Evolutionary conservation across 768 basidiomycete genomes (phyloP).

Genomic region (Cubamyces lactineus): DNA sequence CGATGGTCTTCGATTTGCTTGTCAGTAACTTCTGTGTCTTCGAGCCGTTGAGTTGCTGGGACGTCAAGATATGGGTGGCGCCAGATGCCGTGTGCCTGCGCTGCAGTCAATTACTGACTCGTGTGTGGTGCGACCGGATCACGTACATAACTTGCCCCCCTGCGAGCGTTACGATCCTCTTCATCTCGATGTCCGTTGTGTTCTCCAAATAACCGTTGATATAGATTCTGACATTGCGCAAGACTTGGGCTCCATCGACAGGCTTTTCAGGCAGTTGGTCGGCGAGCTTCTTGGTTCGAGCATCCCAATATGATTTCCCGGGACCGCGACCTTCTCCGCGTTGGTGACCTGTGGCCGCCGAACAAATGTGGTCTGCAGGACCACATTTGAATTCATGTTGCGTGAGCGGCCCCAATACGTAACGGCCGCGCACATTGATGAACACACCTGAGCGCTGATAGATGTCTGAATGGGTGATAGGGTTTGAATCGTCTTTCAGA

Average conservation of each 20-base stretch:
- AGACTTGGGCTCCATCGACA: constrained; percentile 21
- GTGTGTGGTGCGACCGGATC: constrained; percentile 12
- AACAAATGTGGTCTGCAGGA: constrained; percentile 57
- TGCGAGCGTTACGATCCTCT: constrained; percentile 60
- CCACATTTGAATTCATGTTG: neutral
- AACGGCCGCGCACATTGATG: neutral
- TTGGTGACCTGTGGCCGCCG: constrained; percentile 53
- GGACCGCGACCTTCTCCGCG: constrained; percentile 31
- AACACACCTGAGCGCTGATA: constrained; percentile 59
- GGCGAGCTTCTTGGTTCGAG: constrained; percentile 33
- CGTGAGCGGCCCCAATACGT: neutral
- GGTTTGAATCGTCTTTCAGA: constrained; percentile 66
- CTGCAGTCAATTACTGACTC: neutral
- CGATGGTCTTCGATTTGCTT: constrained; percentile 48
- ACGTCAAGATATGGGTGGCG: constrained; percentile 81
- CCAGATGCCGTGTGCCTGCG: constrained; percentile 56
- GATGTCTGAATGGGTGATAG: constrained; percentile 76
- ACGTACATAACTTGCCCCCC: constrained; percentile 68
- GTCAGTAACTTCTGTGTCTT: constrained; percentile 71
- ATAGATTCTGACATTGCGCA: constrained; percentile 57
- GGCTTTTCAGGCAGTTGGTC: constrained; percentile 30
- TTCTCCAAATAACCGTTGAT: constrained; percentile 70
- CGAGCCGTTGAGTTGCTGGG: constrained; percentile 66
- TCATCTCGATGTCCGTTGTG: constrained; percentile 84
- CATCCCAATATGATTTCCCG: constrained; percentile 27